These are phyloP conservation scores for Cordyceps fumosorosea DNA, from an alignment of 2,329 filamentous ascomycete genomes.

Conservation along the genomic window DNA sequence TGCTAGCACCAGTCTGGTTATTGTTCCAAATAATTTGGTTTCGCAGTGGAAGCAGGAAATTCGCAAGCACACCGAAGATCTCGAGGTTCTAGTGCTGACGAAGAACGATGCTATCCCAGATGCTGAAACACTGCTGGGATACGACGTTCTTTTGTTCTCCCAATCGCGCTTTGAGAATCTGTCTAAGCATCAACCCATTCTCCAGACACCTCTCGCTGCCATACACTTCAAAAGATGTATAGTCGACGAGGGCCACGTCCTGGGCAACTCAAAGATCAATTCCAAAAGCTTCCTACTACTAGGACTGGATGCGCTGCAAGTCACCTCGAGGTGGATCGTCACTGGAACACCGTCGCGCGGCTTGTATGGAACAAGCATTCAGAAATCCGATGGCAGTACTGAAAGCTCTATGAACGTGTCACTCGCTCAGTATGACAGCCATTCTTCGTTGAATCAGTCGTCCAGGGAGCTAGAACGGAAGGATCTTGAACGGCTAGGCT, in stretches of 20 bases:
- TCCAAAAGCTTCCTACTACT: conserved; percentile 50
- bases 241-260: conserved; percentile 84
- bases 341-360: conserved; percentile 85
- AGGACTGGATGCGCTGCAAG: conserved; percentile 46
- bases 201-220: conserved; percentile 55
- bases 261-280: conserved; percentile 57
- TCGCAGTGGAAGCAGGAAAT: conserved; percentile 83
- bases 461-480: conserved; percentile 47
- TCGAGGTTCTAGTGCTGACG: conserved; percentile 60
- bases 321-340: conserved; percentile 79
- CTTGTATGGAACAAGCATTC: conserved; percentile 54
- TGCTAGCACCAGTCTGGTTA: conserved; percentile 64
- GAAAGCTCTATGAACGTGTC: conserved; percentile 1
- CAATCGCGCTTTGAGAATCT: conserved; percentile 63
- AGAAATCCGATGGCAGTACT: conserved; percentile 30
- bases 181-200: conserved; percentile 28
- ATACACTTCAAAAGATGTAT: conserved; percentile 85
- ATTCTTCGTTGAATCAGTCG: conserved; percentile 21
- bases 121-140: conserved; percentile 51
- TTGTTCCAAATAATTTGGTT: conserved; percentile 78
- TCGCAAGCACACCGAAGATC: conserved; percentile 61
- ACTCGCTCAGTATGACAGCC: too few species aligned
- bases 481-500: conserved; percentile 60
- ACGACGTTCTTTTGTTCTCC: conserved; percentile 75
- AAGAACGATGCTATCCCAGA: conserved; percentile 49